A percentile compares a stretch with the other conserved stretches of the same genome.
phyloP scores from a whole-genome alignment of 2,329 filamentous ascomycete species.

The Cladosporium sphaerospermum region DNA sequence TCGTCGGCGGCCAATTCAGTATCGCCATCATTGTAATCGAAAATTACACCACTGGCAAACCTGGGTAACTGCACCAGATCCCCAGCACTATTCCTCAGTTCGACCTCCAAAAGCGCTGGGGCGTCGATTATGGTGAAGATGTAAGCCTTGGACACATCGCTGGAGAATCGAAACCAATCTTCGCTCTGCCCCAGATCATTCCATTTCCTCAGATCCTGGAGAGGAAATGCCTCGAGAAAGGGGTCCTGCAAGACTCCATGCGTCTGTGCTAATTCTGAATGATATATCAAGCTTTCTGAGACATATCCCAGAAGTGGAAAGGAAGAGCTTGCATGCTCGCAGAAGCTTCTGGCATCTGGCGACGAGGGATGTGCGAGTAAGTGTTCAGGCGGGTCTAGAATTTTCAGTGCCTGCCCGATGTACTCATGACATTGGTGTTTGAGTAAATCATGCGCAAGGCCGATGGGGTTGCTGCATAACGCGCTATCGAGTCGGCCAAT shows the following conservation, averaged over 20 bases:
- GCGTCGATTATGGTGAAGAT: neutral
- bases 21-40: neutral
- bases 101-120: neutral
- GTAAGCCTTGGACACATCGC: neutral
- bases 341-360: no score
- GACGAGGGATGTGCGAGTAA: neutral
- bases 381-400: neutral
- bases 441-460: neutral
- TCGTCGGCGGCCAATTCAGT: neutral
- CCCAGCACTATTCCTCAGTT: no score
- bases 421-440: neutral
- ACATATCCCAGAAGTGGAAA: neutral
- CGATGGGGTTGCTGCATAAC: neutral
- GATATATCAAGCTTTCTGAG: neutral
- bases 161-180: neutral
- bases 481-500: neutral
- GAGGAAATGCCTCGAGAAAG: neutral
- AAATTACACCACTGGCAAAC: neutral
- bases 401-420: neutral
- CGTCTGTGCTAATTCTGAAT: neutral
- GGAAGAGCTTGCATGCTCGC: neutral
- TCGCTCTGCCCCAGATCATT: neutral
- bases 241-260: neutral
- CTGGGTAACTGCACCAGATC: neutral
- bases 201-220: neutral